These are phyloP conservation scores for Cryptosporidium viatorum DNA, from an alignment of 169 alveolate genomes.

Conservation along the genomic window DNA sequence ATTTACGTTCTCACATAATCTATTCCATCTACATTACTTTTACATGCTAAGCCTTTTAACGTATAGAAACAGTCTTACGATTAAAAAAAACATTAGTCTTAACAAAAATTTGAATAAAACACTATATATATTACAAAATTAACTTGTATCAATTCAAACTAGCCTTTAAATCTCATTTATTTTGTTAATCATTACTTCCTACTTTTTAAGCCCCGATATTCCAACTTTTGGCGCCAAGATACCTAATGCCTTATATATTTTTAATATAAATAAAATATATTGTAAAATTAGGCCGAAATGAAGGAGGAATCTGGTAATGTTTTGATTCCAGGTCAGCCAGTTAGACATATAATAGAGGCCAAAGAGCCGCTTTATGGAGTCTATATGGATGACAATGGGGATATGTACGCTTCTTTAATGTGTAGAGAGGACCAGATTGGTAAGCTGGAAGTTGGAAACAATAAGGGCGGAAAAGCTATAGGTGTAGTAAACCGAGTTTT, in stretches of 20 bases:
- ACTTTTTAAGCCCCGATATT: background rate
- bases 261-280: background rate
- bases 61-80: too few species aligned
- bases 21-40: background rate
- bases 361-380: slow-evolving; percentile 20
- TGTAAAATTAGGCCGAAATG: background rate
- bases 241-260: background rate
- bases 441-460: background rate
- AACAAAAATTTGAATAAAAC: background rate
- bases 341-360: background rate
- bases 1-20: background rate
- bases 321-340: slow-evolving; percentile 59
- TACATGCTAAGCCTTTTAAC: background rate
- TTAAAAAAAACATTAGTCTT: too few species aligned
- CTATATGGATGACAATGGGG: slow-evolving; percentile 23
- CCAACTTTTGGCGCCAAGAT: slow-evolving; percentile 4
- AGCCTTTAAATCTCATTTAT: background rate
- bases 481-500: slow-evolving; percentile 56
- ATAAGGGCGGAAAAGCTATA: slow-evolving; percentile 14
- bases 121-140: too few species aligned
- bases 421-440: slow-evolving; percentile 49
- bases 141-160: background rate
- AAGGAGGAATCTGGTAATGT: background rate
- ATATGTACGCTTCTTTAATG: slow-evolving; percentile 21
- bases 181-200: background rate